Base-by-base conservation (phyloP, 805 yeast species). In the Candida khao-thaluensis region DNA sequence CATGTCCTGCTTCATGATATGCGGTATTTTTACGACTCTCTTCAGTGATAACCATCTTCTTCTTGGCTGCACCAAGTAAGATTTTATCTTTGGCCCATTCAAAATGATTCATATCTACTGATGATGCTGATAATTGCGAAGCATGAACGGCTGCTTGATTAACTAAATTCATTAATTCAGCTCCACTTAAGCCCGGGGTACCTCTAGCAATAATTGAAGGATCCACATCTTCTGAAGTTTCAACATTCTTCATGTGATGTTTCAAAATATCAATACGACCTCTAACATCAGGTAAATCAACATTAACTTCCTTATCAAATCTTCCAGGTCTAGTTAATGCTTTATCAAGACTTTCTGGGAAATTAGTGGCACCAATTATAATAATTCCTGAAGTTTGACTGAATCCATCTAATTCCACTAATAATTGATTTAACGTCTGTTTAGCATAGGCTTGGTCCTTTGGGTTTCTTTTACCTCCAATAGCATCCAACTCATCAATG, bases 71-170 rank as follows among this genome's bases (percentile, higher is more conserved):
- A 38, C 99, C 99, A 85, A 93, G 81, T 57, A 95, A 71, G 41
- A 95, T 93, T 67, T 93, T 93, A 65, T 93, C 99, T 64, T 93
- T 93, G 30, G 99, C 99, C 99, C 99, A 93, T 63, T 93, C 99
- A 47, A 93, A 81, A 63, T 93, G 98, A 32, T 64, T 60, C 95
- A 88, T 85, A 56, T 82, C 87, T 18, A 93, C 99, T 17, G 90
- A 76, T 25, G 88, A 76, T 1, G 98, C 98, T 49, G 86, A 84
- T 54, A 83, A 79, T 57, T 89, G 96, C 20, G 97, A 88, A 0
- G 99, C 99, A 58, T 85, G 84, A 33, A 93, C 89, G 3, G 99
- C 99, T 11, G 99, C 99, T 63, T 93, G 97, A 65, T 93, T 93
- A 28, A 93, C 97, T 48, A 93, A 73, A 60, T 93, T 93, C 81